Conservation (phyloP, 1,284 basidiomycete species). For the Pascua sp. region DNA sequence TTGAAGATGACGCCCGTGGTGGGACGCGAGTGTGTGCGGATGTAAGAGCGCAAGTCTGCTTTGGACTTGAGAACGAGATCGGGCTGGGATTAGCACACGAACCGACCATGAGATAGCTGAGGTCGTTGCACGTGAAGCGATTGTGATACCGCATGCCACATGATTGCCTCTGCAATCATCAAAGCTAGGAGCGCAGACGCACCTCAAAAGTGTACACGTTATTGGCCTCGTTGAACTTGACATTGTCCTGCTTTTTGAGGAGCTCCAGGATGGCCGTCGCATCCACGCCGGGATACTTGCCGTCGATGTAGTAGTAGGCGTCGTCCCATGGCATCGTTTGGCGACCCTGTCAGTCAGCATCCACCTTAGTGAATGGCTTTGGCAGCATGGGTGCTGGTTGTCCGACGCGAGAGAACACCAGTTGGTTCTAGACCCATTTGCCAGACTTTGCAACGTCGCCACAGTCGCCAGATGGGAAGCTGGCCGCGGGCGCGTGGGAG, state of each 20-base stretch:
- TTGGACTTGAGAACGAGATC: conserved; percentile 34
- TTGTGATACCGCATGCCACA: no score
- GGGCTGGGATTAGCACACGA: conserved; percentile 24
- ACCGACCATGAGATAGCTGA: no score
- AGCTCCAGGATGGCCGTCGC: conserved; percentile 31
- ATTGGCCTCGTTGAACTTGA: conserved; percentile 42
- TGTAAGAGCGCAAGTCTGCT: conserved; percentile 36
- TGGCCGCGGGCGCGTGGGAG: neutral
- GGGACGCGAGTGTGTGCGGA: conserved; percentile 38
- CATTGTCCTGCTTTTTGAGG: conserved; percentile 38
- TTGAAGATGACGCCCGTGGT: conserved; percentile 32
- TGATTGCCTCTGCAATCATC: no score
- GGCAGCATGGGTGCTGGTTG: neutral
- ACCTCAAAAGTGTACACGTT: conserved; percentile 45
- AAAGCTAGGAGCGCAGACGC: conserved; percentile 7
- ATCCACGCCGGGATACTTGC: conserved; percentile 30
- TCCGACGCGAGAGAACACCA: no score
- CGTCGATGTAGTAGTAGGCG: conserved; percentile 36
- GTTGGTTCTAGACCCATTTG: no score
- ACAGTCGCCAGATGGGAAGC: neutral
- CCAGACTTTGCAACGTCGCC: neutral
- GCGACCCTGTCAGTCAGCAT: conserved; percentile 19
- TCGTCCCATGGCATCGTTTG: conserved; percentile 32
- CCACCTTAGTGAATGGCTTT: no score
- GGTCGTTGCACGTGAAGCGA: no score